These are phyloP conservation scores for Dovyalis caffra DNA, from an alignment of 345 rosid genomes.

Conservation along the genomic window DNA sequence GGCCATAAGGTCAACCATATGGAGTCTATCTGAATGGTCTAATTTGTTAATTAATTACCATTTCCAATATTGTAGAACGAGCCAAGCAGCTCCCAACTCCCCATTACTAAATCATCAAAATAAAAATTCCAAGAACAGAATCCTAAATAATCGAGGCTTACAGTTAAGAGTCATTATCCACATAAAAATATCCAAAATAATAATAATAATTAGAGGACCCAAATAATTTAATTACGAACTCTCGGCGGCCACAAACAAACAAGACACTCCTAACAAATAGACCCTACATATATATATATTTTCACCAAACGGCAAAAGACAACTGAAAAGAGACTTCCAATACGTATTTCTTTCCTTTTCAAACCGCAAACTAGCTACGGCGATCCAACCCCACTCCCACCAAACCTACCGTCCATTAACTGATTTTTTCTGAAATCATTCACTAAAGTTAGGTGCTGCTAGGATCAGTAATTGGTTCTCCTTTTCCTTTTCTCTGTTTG, in stretches of 20 bases:
- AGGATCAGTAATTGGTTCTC: too few relatives aligned
- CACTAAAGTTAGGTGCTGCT: too few relatives aligned
- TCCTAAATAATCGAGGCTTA: background rate
- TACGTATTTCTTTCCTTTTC: background rate
- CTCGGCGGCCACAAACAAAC: slow-evolving; percentile 6
- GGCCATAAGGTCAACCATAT: background rate
- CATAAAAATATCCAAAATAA: too few relatives aligned
- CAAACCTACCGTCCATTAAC: slow-evolving; percentile 5
- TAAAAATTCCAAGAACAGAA: background rate
- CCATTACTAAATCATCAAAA: background rate
- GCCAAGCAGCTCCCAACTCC: too few relatives aligned
- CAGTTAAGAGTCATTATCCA: background rate
- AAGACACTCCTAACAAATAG: background rate
- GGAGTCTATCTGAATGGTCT: background rate
- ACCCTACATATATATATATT: background rate
- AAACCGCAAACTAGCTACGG: too few relatives aligned
- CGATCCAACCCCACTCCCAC: background rate
- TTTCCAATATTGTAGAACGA: too few relatives aligned
- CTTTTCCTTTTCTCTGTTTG: too few relatives aligned
- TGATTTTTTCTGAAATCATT: background rate
- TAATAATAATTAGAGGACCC: too few relatives aligned
- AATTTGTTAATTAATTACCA: too few relatives aligned
- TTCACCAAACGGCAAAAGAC: background rate
- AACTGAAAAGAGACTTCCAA: background rate
- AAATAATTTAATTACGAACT: background rate